phyloP scores from a whole-genome alignment of 176 grass and related monocot species.

The Oryza meyeriana region DNA sequence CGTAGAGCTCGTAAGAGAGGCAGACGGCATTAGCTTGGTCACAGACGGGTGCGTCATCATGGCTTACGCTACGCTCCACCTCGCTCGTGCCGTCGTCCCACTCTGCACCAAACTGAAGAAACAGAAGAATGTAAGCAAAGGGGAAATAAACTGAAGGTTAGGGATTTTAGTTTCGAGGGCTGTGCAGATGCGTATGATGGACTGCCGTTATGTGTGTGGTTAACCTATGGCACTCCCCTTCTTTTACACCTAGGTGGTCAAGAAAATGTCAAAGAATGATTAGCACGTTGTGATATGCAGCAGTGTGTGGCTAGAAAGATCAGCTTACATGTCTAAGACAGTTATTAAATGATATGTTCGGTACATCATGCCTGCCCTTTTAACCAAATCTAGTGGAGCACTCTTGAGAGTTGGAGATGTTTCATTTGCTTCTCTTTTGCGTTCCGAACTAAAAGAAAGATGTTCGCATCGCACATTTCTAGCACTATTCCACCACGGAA shows the following conservation, averaged over 20 bases:
- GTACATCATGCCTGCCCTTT: constrained; percentile 31
- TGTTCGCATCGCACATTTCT: constrained; percentile 13
- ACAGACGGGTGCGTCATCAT: no score
- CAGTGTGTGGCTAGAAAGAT: constrained; percentile 28
- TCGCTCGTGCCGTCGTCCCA: no score
- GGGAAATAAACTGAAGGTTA: no score
- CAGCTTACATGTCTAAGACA: constrained; percentile 27
- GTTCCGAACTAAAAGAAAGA: background rate
- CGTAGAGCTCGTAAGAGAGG: no score
- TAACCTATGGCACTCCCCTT: constrained; percentile 9
- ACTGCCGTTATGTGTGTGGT: no score
- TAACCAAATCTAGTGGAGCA: constrained; percentile 48
- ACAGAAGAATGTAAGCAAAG: no score
- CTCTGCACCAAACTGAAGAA: no score
- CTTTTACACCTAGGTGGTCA: constrained; percentile 24
- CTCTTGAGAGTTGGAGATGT: constrained; percentile 6
- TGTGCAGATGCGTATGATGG: no score
- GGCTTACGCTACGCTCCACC: no score
- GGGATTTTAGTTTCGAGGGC: no score
- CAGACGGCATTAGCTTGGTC: no score
- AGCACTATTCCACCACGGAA: constrained; percentile 21
- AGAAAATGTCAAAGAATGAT: constrained; percentile 40
- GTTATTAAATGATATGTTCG: constrained; percentile 11
- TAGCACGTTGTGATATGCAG: constrained; percentile 15
- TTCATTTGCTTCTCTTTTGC: background rate